Conservation (phyloP, 2,329 filamentous ascomycete species). For the Thyridium curvatum region DNA sequence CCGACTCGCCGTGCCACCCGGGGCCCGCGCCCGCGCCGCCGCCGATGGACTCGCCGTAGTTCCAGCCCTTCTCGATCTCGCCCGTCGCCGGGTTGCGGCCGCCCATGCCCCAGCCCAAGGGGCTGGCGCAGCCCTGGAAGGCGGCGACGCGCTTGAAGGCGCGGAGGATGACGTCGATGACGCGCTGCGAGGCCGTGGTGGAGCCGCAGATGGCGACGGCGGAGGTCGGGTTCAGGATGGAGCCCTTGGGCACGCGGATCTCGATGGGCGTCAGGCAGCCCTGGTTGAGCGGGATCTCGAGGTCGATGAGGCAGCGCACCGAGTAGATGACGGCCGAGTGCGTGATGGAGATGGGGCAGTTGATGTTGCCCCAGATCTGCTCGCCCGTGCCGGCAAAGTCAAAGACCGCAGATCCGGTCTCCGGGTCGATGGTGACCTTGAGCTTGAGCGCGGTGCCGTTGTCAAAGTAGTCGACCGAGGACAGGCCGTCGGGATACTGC, state of each 20-base stretch:
- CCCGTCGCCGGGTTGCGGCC: constrained; percentile 10
- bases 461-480: constrained; percentile 25
- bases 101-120: constrained; percentile 11
- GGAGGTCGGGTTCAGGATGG: constrained; percentile 22
- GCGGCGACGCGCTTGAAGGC: constrained; percentile 16
- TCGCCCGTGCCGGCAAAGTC: constrained; percentile 28
- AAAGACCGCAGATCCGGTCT: constrained; percentile 23
- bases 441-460: constrained; percentile 27
- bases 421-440: constrained; percentile 20
- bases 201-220: constrained; percentile 33
- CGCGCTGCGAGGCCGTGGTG: constrained; percentile 22
- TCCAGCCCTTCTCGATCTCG: constrained; percentile 12
- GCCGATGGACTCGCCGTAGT: constrained; percentile 22
- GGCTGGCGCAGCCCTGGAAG: constrained; percentile 10
- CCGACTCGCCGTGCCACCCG: constrained; percentile 19
- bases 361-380: constrained; percentile 18
- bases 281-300: constrained; percentile 31
- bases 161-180: constrained; percentile 24
- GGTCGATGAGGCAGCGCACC: constrained; percentile 25
- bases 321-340: constrained; percentile 28
- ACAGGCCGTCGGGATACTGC: constrained; percentile 26
- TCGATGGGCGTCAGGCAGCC: constrained; percentile 27
- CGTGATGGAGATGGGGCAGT: constrained; percentile 9
- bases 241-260: constrained; percentile 22
- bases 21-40: constrained; percentile 23